phyloP scores from a whole-genome alignment of 768 basidiomycete species.

The Roridomyces roridus region DNA sequence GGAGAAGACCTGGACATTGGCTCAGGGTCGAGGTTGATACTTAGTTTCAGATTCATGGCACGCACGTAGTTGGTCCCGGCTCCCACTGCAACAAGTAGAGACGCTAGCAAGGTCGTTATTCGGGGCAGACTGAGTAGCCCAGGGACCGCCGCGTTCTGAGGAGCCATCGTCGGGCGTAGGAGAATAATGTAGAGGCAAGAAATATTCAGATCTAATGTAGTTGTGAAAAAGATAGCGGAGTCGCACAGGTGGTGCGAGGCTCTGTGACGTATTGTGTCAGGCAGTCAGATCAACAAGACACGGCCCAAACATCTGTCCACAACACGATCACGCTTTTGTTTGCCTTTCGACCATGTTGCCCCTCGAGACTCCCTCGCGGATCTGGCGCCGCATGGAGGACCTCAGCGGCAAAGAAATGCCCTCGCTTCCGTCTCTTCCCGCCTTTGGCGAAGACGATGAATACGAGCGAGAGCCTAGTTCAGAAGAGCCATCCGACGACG shows the following conservation, averaged over 20 bases:
- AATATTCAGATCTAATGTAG: no score
- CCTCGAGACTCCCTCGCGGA: constrained; percentile 82
- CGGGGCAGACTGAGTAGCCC: constrained; percentile 19
- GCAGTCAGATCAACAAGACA: no score
- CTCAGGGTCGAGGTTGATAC: no score
- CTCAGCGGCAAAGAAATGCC: constrained; percentile 80
- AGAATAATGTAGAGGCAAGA: no score
- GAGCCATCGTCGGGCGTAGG: no score
- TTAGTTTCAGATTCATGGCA: background rate
- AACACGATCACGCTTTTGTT: no score
- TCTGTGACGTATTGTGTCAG: no score
- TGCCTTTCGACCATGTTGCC: no score
- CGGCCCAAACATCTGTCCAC: no score
- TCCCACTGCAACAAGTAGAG: constrained; percentile 21
- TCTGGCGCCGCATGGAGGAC: constrained; percentile 84
- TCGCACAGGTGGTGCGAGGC: no score
- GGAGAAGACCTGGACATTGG: constrained; percentile 22
- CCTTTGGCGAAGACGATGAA: constrained; percentile 60
- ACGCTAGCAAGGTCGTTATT: constrained; percentile 18
- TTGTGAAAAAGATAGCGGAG: no score
- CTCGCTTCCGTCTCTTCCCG: constrained; percentile 79
- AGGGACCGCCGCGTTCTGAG: background rate
- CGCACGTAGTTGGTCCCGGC: constrained; percentile 26
- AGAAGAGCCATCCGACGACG: constrained; percentile 30
- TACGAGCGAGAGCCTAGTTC: constrained; percentile 27